A percentile compares a stretch with the other conserved stretches of the same genome.
These are phyloP conservation scores for Sclerotinia spermophila DNA, from an alignment of 2,329 filamentous ascomycete genomes.

Conservation along the genomic window DNA sequence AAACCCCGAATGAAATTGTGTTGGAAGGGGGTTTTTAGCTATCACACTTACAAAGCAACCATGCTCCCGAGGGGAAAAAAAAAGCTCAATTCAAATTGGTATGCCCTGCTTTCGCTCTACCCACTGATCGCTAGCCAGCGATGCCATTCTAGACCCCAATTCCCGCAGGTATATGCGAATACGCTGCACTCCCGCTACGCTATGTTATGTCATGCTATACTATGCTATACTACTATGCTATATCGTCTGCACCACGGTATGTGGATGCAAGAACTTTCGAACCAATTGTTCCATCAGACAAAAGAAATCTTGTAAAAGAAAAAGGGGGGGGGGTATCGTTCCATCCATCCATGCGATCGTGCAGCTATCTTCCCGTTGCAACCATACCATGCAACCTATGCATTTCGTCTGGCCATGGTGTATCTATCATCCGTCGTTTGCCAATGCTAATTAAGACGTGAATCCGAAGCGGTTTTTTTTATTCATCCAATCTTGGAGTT, in stretches of 20 bases:
- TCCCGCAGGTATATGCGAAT: not conserved
- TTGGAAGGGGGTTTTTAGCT: not conserved
- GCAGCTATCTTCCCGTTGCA: not conserved
- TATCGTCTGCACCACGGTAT: not conserved
- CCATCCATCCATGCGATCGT: not conserved
- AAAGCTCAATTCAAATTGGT: not conserved
- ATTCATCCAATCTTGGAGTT: not conserved
- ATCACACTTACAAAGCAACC: not conserved
- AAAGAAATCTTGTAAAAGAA: constrained; percentile 13
- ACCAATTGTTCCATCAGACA: not conserved
- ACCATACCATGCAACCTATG: not conserved
- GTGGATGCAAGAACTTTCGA: not conserved
- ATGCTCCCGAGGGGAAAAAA: not conserved
- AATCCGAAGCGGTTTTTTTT: not conserved
- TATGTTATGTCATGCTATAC: not conserved
- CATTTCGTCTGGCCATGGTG: not conserved
- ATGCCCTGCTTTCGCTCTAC: not conserved
- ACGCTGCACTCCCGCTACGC: not conserved
- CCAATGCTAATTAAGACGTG: not conserved
- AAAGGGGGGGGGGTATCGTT: constrained; percentile 4
- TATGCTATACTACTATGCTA: not conserved
- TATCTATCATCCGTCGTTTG: not conserved
- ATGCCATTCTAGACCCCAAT: not conserved
- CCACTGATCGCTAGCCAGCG: not conserved
- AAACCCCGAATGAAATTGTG: not conserved